Evolutionary conservation across 2,329 filamentous ascomycete species (phyloP).

Genomic region (Neocatenulostroma microsporum): DNA sequence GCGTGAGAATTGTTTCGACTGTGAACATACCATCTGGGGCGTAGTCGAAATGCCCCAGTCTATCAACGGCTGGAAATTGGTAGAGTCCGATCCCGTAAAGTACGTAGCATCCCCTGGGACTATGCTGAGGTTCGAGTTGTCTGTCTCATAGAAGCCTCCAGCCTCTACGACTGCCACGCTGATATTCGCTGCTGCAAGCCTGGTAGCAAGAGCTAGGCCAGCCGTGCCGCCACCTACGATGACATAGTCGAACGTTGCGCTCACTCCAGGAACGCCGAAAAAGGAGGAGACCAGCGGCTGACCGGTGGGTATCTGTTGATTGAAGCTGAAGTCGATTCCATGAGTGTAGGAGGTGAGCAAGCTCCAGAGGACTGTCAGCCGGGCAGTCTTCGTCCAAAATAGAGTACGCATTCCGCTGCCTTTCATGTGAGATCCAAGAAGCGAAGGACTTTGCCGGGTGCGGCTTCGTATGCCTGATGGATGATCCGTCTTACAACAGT

Average conservation of each 20-base stretch:
- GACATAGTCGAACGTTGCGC: conserved; percentile 17
- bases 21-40: conserved; percentile 13
- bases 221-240: conserved; percentile 13
- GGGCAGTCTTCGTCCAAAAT: no score
- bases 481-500: no score
- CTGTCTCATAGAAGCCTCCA: conserved; percentile 23
- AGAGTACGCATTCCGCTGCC: no score
- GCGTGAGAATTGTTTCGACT: neutral
- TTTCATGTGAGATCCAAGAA: no score
- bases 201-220: conserved; percentile 17
- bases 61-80: conserved; percentile 14
- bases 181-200: conserved; percentile 12
- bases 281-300: conserved; percentile 1
- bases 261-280: conserved; percentile 1
- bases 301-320: conserved; percentile 1
- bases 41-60: conserved; percentile 14
- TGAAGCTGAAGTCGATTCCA: conserved; percentile 2
- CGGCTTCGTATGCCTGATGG: no score
- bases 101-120: conserved; percentile 16
- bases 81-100: conserved; percentile 5
- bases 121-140: conserved; percentile 17
- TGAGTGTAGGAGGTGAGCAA: no score
- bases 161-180: conserved; percentile 16
- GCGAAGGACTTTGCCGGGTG: no score
- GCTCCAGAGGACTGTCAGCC: no score